phyloP scores from a whole-genome alignment of 202 grass and related monocot genomes.

The Panicum virgatum region DNA sequence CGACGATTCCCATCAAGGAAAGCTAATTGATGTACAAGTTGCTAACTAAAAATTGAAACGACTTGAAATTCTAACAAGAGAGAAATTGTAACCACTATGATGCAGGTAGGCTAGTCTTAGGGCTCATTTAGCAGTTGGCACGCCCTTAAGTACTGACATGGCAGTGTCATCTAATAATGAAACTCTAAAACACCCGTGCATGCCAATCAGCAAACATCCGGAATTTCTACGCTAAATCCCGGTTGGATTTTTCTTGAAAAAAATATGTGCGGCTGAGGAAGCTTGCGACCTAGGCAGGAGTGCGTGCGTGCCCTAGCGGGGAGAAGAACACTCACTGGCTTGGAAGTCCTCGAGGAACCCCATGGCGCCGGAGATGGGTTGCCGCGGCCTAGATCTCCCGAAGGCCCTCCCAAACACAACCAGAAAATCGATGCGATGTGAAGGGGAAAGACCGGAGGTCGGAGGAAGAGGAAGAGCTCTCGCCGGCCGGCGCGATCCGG shows the following conservation, averaged over 20 bases:
- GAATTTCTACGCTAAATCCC: background rate
- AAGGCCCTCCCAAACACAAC: background rate
- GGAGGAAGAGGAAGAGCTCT: background rate
- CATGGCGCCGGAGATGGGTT: slow-evolving; percentile 35
- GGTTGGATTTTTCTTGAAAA: background rate
- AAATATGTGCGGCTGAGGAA: background rate
- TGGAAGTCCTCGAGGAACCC: slow-evolving; percentile 81
- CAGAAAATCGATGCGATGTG: background rate
- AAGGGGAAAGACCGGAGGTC: slow-evolving; percentile 7
- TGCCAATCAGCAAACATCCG: background rate
- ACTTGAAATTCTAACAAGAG: background rate
- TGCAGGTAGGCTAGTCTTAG: slow-evolving; percentile 10
- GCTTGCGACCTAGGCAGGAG: background rate
- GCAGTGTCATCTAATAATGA: slow-evolving; percentile 2
- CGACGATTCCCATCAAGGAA: background rate
- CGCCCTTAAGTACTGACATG: background rate
- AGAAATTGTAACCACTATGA: slow-evolving; percentile 8
- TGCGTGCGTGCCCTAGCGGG: slow-evolving; percentile 33
- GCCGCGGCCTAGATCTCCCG: background rate
- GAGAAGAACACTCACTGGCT: slow-evolving; percentile 56
- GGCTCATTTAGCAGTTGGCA: slow-evolving; percentile 4
- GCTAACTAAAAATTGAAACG: background rate
- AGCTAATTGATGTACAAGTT: background rate
- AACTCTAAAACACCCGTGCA: background rate
- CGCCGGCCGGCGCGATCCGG: slow-evolving; percentile 22